Evolutionary conservation across 2,329 filamentous ascomycete species (phyloP).

Genomic region (Epichloe elymi): DNA sequence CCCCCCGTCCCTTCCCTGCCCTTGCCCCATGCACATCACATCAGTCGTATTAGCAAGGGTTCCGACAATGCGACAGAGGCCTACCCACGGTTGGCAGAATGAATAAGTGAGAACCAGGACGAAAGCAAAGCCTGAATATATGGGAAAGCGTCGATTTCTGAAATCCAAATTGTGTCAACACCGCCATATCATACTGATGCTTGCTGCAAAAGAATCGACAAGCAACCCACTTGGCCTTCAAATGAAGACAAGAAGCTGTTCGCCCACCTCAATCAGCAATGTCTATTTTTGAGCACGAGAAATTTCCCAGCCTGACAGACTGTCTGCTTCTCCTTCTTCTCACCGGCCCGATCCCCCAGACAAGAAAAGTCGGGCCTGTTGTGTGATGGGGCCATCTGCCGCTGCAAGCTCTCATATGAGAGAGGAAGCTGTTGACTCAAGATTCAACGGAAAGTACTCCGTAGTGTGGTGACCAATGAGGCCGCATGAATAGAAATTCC

Average conservation of each 20-base stretch:
- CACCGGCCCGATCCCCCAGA: neutral
- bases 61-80: neutral
- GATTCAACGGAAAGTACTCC: neutral
- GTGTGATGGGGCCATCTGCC: neutral
- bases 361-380: neutral
- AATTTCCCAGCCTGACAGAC: neutral
- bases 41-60: neutral
- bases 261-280: neutral
- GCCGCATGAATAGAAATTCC: too few relatives aligned
- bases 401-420: neutral
- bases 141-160: neutral
- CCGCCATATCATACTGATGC: neutral
- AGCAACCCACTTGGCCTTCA: neutral
- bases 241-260: neutral
- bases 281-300: neutral
- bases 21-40: neutral
- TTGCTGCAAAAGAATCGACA: neutral
- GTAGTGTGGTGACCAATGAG: too few relatives aligned
- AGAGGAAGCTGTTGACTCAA: neutral
- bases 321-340: neutral
- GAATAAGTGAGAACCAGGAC: neutral
- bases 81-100: neutral
- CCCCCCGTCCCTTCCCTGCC: neutral
- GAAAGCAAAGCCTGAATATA: neutral
- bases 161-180: too few relatives aligned